Conservation (phyloP, 768 basidiomycete species). For the Lactifluus hygrophoroides region DNA sequence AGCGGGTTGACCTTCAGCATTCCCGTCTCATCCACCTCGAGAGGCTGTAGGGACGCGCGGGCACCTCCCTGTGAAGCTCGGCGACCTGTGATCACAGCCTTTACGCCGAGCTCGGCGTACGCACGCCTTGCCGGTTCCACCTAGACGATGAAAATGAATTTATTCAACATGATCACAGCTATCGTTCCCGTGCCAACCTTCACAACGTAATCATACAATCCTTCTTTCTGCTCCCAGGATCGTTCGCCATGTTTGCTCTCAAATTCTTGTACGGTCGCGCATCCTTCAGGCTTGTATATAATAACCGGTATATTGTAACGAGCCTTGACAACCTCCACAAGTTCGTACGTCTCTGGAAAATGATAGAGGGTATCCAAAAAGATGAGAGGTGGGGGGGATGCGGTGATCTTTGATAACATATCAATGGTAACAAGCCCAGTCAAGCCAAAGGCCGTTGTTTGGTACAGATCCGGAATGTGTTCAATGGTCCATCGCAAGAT, state of each 20-base stretch:
- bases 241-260: constrained; percentile 69
- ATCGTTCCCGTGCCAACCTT: constrained; percentile 47
- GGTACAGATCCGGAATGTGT: constrained; percentile 71
- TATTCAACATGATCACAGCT: neutral
- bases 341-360: constrained; percentile 86
- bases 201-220: constrained; percentile 81
- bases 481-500: constrained; percentile 81
- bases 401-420: constrained; percentile 82
- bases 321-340: constrained; percentile 72
- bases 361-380: constrained; percentile 97
- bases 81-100: constrained; percentile 90
- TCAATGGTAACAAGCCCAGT: constrained; percentile 91
- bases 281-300: constrained; percentile 72
- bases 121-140: constrained; percentile 90
- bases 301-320: constrained; percentile 67
- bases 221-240: constrained; percentile 85
- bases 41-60: constrained; percentile 68
- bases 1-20: constrained; percentile 93
- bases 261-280: constrained; percentile 61
- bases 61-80: constrained; percentile 92
- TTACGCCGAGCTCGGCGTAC: constrained; percentile 69
- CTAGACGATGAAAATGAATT: constrained; percentile 39
- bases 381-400: constrained; percentile 70
- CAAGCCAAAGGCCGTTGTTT: constrained; percentile 95
- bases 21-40: constrained; percentile 87